Percentiles rank a stretch among this genome's conserved stretches.
Evolutionary conservation across 192 early-diverging fungal genomes (phyloP).

Genomic region (Backusella morwellensis): DNA sequence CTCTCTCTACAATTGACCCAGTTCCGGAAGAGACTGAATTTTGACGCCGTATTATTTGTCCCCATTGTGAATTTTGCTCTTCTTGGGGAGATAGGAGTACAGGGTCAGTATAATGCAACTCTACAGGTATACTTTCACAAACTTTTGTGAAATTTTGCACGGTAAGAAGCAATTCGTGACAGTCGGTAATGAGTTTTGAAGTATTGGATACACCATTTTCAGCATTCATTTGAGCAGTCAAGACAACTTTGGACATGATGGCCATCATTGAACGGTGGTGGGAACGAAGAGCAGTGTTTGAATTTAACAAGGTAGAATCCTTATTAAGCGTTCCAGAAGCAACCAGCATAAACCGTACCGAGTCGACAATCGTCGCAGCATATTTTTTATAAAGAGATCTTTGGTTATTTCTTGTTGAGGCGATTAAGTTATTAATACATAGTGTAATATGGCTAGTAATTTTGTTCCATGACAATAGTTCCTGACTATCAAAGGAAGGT

Average conservation of each 20-base stretch:
- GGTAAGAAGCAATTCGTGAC: constrained; percentile 60
- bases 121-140: constrained; percentile 38
- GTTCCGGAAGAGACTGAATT: background rate
- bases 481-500: constrained; percentile 5
- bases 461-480: constrained; percentile 50
- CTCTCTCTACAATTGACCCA: constrained; percentile 1
- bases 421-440: constrained; percentile 54
- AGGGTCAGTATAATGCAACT: constrained; percentile 36
- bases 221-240: constrained; percentile 67
- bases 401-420: constrained; percentile 45
- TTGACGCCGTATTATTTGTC: constrained; percentile 15
- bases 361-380: constrained; percentile 64
- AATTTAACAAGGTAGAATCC: constrained; percentile 57
- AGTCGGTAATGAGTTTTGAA: constrained; percentile 53
- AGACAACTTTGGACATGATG: constrained; percentile 66
- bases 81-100: background rate
- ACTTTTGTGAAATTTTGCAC: constrained; percentile 58
- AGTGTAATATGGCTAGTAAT: constrained; percentile 45
- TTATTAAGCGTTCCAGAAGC: constrained; percentile 72
- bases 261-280: constrained; percentile 54
- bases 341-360: constrained; percentile 84
- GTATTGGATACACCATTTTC: constrained; percentile 76
- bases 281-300: constrained; percentile 21
- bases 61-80: background rate
- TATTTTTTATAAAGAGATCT: constrained; percentile 57